Evolutionary conservation across 495 filamentous ascomycete genomes (phyloP), one percentile per base, ranked within the genome.

Genomic region (Jackrogersella multiformis): DNA sequence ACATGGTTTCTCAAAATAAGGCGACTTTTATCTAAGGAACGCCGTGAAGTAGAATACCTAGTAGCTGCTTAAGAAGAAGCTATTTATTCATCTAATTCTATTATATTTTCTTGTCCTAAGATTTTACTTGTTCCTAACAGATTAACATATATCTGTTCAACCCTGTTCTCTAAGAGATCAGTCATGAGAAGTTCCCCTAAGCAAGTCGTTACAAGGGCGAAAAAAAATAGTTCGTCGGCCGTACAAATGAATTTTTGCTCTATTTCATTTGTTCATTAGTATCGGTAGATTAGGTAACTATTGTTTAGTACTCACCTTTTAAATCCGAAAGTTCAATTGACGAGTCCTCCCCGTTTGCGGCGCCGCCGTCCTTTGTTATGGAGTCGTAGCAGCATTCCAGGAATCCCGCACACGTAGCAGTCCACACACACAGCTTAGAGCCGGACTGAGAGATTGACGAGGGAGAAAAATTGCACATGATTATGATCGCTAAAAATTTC

Each of bases 351-450:
- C 53, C 35, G 64, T 61, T 66, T 66, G 48, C 64, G 56, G 56
- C 24, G 16, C 16, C 16, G 18, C 20, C 41, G 42, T 51, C 28
- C 56, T 66, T 66, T 66, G 64, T 66, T 35, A 42, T 56, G 49
- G 39, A 38, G 34, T 34, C 21, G 42, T 39, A 46, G 38, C 45
- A 24, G 36, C 62, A 65, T 65, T 65, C 62, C 62, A 59, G 26
- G 9, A 15, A 28, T 20, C 10, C 51, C 51, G 30, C 38, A 57
- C 46, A 32, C 23, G 42, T 56, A 49, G 20, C 15, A 13, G 45
- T 28, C 16, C 24, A 26, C 39, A 52, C 21, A 12, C 35, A 20
- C 24, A 23, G 20, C 48, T 30, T 28, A 60, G 30, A 49, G 39
- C 24, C 51, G 38, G 63, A 46, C n/a, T 28, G 0, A 9, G 23